Evolutionary conservation across 495 filamentous ascomycete genomes (phyloP).

Genomic region (Lophiostoma macrostomum): DNA sequence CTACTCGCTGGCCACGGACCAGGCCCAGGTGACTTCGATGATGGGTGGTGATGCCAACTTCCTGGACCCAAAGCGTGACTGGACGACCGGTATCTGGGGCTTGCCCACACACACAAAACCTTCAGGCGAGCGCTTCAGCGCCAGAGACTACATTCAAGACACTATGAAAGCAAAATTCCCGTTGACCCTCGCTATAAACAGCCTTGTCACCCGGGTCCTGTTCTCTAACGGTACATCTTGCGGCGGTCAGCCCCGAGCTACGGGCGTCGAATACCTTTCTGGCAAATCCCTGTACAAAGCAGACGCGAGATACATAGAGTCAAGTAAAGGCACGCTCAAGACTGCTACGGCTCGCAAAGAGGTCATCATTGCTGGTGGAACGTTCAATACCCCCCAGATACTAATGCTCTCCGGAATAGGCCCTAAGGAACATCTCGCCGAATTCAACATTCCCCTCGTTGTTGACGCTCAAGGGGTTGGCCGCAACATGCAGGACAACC

Average conservation of each 20-base stretch:
- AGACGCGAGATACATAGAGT: slow-evolving; percentile 39
- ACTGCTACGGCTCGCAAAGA: slow-evolving; percentile 27
- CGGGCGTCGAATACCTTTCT: slow-evolving; percentile 61
- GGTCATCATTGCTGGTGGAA: slow-evolving; percentile 29
- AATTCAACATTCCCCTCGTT: slow-evolving; percentile 24
- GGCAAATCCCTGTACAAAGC: slow-evolving; percentile 60
- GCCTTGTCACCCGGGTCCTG: slow-evolving; percentile 57
- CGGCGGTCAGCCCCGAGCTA: slow-evolving; percentile 49
- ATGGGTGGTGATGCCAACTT: slow-evolving; percentile 44
- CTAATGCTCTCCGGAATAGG: slow-evolving; percentile 34
- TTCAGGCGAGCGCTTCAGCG: slow-evolving; percentile 49
- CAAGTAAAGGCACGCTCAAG: slow-evolving; percentile 20
- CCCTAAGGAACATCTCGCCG: slow-evolving; percentile 18
- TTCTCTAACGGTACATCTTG: slow-evolving; percentile 49
- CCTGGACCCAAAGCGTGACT: slow-evolving; percentile 41
- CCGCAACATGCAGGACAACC: slow-evolving; percentile 29
- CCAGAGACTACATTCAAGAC: slow-evolving; percentile 54
- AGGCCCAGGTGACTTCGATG: slow-evolving; percentile 1
- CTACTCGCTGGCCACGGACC: slow-evolving; percentile 14
- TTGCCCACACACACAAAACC: slow-evolving; percentile 52
- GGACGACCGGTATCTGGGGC: slow-evolving; percentile 48
- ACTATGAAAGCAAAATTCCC: slow-evolving; percentile 50
- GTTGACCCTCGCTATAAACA: slow-evolving; percentile 58
- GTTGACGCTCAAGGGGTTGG: slow-evolving; percentile 24
- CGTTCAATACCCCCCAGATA: slow-evolving; percentile 27